Percentiles rank a stretch among this genome's conserved stretches.
Conservation (phyloP, 805 yeast genomes). For the Barnettozyma sp. region DNA sequence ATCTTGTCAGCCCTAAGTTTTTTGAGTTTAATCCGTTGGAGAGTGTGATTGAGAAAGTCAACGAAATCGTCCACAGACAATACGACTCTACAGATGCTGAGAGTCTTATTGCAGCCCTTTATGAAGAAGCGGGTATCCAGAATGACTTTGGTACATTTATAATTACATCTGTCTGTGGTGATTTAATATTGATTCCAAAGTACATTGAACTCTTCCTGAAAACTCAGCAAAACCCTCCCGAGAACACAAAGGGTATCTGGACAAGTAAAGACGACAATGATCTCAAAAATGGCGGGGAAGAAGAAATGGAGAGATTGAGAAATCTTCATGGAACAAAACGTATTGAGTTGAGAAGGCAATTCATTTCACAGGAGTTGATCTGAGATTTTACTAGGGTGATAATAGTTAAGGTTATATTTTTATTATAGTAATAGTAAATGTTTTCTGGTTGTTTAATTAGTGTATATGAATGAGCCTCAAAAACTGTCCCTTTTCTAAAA, state of each 20-base stretch:
- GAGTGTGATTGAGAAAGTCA: slow-evolving; percentile 29
- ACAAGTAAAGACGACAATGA: slow-evolving; percentile 36
- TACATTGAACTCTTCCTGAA: slow-evolving; percentile 35
- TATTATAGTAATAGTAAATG: background rate
- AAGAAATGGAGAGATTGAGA: slow-evolving; percentile 28
- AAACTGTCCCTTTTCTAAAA: no score
- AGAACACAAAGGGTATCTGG: slow-evolving; percentile 39
- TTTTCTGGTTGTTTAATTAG: background rate
- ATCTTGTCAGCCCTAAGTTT: slow-evolving; percentile 30
- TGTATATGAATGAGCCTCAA: background rate
- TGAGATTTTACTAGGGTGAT: slow-evolving; percentile 6
- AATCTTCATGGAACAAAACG: slow-evolving; percentile 36
- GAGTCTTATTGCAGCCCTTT: slow-evolving; percentile 33
- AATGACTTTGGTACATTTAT: slow-evolving; percentile 37
- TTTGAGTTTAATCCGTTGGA: slow-evolving; percentile 28
- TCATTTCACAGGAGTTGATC: slow-evolving; percentile 31
- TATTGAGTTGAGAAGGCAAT: slow-evolving; percentile 35
- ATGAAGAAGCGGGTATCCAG: slow-evolving; percentile 36
- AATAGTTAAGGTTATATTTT: no score
- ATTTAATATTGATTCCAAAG: slow-evolving; percentile 35
- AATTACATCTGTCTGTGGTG: slow-evolving; percentile 38
- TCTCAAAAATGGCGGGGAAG: slow-evolving; percentile 29
- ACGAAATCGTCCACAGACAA: slow-evolving; percentile 34
- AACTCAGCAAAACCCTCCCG: slow-evolving; percentile 37
- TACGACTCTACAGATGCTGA: slow-evolving; percentile 39